Percentiles rank a stretch among this genome's conserved stretches.
These are phyloP conservation scores for Calonectria multiphialidica DNA, from an alignment of 2,329 filamentous ascomycete genomes.

Conservation along the genomic window DNA sequence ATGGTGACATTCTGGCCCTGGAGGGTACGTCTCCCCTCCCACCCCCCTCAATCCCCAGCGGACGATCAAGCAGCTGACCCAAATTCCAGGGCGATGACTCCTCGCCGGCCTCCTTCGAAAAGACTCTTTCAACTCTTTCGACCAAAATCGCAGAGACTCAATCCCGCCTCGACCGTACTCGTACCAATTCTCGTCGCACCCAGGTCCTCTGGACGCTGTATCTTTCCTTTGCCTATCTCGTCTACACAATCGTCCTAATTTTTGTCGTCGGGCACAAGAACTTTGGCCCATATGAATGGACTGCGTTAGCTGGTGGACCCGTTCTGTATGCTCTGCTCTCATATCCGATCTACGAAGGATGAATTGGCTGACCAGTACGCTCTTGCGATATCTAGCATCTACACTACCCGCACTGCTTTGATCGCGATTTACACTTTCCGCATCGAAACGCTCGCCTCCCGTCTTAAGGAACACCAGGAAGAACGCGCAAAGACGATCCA, in stretches of 20 bases:
- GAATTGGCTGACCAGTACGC: conserved; percentile 27
- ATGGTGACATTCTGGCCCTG: conserved; percentile 93
- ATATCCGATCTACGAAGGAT: neutral
- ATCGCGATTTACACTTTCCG: conserved; percentile 85
- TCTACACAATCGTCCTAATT: conserved; percentile 84
- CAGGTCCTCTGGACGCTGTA: conserved; percentile 93
- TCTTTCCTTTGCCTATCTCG: conserved; percentile 88
- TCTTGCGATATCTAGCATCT: conserved; percentile 72
- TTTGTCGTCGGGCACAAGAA: conserved; percentile 88
- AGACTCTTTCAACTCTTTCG: conserved; percentile 84
- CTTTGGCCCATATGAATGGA: conserved; percentile 83
- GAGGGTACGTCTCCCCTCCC: conserved; percentile 66
- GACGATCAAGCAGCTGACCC: conserved; percentile 27
- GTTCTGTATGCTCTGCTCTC: conserved; percentile 69
- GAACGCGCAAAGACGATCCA: conserved; percentile 91
- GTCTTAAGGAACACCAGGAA: conserved; percentile 80
- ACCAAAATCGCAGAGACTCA: conserved; percentile 84
- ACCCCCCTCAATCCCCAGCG: neutral
- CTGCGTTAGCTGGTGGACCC: conserved; percentile 82
- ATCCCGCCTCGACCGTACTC: conserved; percentile 78
- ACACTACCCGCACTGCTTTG: conserved; percentile 74
- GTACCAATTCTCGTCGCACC: conserved; percentile 79
- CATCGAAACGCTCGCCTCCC: conserved; percentile 75
- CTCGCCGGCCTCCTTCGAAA: conserved; percentile 94
- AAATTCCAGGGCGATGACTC: conserved; percentile 75